Evolutionary conservation across 1,139 yeast species (phyloP).

Genomic region (Wickerhamomyces sp.): DNA sequence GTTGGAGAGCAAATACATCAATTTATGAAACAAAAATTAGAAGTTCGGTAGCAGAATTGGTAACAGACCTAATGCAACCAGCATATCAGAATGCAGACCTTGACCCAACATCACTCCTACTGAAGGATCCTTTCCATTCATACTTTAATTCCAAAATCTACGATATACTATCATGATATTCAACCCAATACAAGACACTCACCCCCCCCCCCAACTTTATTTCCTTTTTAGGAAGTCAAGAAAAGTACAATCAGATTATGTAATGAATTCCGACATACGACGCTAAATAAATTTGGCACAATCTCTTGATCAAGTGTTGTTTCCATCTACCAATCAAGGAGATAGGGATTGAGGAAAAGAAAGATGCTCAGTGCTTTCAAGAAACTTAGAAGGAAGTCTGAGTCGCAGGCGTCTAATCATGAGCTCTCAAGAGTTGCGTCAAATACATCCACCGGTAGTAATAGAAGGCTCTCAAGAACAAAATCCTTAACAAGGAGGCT

Average conservation of each 20-base stretch:
- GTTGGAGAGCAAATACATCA: not conserved
- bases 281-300: no score
- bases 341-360: not conserved
- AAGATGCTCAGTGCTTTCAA: slow-evolving; percentile 1
- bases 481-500: slow-evolving; percentile 6
- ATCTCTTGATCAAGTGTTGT: not conserved
- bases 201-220: no score
- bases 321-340: not conserved
- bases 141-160: no score
- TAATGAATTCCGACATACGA: no score
- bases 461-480: not conserved
- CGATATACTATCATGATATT: no score
- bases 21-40: not conserved
- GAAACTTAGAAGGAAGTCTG: slow-evolving; percentile 4
- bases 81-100: not conserved
- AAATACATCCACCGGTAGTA: not conserved
- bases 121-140: not conserved
- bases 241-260: not conserved
- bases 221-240: not conserved
- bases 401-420: slow-evolving; percentile 1
- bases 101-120: not conserved
- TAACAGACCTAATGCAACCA: not conserved
- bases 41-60: not conserved
- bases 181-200: no score
- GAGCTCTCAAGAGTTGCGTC: not conserved